Base-by-base conservation (phyloP, 805 yeast species). In the Candida xyloterini region DNA sequence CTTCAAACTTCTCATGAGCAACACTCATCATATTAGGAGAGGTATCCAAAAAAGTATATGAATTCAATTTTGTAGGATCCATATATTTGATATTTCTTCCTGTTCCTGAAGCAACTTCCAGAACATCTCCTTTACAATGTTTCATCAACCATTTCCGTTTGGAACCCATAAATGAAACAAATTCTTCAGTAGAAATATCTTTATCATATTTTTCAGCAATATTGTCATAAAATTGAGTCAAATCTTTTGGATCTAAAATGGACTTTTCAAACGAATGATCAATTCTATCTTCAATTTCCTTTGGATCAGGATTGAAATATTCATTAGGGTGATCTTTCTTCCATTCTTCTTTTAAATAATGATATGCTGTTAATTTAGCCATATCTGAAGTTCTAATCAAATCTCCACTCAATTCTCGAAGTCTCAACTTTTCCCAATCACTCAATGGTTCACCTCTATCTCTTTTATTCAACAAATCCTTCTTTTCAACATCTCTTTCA, bases 71-170 rank as follows among this genome's bases (percentile, higher is more conserved):
- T 1, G 74, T 70, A 15, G 80, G 74, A 38, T 81, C 73, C 51
- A 88, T 63, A 57, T 82, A 90, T 33, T 82, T 80, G 41, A 91
- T 74, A 58, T 93, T 93, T 62, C 98, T 74, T 6, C 99, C 98
- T 0, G 99, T 93, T 43, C 99, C 99, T 57, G 95, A 86, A 0
- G 97, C 83, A 9, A 91, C 93, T 62, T 93, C 99, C 41, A 93
- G 66, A 2, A 89, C 96, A 57, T 93, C 96, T 15, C 99, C 99
- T 42, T 70, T 66, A 35, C 82, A 74, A 46, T 84, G 84, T 26
- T 69, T 74, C 89, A 85, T 84, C 32, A 84, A 60, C 85, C 93
- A 82, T 52, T 79, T 79, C 53, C 96, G 73, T 74, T 70, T 80
- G 65, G 68, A 66, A 41, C 81, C 78, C 72, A 79, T 68, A 26